Evolutionary conservation across 495 filamentous ascomycete species (phyloP).

Genomic region (Jackrogersella multiformis): DNA sequence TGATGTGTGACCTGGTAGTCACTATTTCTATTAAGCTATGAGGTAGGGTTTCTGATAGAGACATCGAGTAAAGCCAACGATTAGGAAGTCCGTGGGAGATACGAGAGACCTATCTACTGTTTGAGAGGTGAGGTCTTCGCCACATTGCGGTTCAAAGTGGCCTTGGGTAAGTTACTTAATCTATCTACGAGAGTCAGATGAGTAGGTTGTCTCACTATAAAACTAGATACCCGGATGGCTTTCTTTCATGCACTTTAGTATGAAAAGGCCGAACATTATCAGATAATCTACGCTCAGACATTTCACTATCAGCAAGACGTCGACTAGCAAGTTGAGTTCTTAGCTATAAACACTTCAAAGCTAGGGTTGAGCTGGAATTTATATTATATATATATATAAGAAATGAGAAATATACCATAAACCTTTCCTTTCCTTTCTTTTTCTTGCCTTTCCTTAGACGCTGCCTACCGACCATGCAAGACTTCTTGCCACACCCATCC

Average conservation of each 20-base stretch:
- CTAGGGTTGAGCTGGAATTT: no score
- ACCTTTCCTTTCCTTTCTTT: no score
- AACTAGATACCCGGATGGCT: neutral
- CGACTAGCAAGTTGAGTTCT: neutral
- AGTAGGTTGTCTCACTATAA: neutral
- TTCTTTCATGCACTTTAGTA: neutral
- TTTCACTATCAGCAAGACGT: neutral
- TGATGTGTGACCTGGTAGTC: neutral
- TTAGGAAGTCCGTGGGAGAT: no score
- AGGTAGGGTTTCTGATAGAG: neutral
- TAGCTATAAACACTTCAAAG: no score
- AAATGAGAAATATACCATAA: neutral
- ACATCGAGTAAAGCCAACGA: neutral
- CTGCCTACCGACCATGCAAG: neutral
- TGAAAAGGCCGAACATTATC: neutral
- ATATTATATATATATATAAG: neutral
- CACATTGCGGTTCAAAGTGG: no score
- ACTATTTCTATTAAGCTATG: no score
- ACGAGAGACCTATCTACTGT: no score
- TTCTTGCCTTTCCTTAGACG: neutral
- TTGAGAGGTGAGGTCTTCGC: no score
- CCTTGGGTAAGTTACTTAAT: neutral
- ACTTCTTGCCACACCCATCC: neutral
- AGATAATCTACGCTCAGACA: neutral
- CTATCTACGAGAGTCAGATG: neutral